Base-by-base conservation (phyloP, 371 early-diverging fungal genomes). In the Chytridium lagenaria region DNA sequence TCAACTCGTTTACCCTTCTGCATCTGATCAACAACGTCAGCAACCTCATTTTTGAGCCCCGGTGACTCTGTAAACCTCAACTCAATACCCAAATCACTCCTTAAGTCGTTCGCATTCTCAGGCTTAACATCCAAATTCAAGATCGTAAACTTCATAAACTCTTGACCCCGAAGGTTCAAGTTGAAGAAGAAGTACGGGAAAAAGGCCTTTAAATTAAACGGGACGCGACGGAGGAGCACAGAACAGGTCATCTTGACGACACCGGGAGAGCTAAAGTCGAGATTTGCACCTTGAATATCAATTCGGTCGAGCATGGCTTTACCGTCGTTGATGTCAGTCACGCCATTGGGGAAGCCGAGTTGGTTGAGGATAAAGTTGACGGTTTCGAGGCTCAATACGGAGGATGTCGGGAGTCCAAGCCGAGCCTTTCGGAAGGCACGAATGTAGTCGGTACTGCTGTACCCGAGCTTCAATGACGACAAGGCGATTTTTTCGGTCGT, bases 391-490 rank as follows among this genome's bases (percentile, higher is more conserved):
- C 71, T 73, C 12, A 79, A 26, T 19, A 79, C 44, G n/a, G 28
- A 26, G 10, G 64, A 68, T 15, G 50, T 69, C 39, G 72, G 26
- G 10, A 74, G 34, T 7, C 69, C 72, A 50, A 78, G 33, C 57
- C 38, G 39, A 34, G 74, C 75, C 55, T 68, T 72, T 49, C 66
- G 36, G 44, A 79, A 55, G 30, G 57, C 50, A 19, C 72, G 59
- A 64, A 76, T 73, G 67, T 66, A 66, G 36, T 72, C 69, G 33
- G 31, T 67, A 49, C 76, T 37, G 66, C 71, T 71, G 55, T 59
- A 44, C n/a, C 79, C 79, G 44, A 79, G 73, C 19, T 44, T 51
- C 16, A 71, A 12, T 26, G 67, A 57, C 52, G 59, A 22, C 36
- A 69, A 30, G n/a, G 64, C 71, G n/a, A 76, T 5, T 28, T 26